These are phyloP conservation scores for Juncus inflexus DNA, from an alignment of 176 grass and related monocot species.

Conservation along the genomic window DNA sequence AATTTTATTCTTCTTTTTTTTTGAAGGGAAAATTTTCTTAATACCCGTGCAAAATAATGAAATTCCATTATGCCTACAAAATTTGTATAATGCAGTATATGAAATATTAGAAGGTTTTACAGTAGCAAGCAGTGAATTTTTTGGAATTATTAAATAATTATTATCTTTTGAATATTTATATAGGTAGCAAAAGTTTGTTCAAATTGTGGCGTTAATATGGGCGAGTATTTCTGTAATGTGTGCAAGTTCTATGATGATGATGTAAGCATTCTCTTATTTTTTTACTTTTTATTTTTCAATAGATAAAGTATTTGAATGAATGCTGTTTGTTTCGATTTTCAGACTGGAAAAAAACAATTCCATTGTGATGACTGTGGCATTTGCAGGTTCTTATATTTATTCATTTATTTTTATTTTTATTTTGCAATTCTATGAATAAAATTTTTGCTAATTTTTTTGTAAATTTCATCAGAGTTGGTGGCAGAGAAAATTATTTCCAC, in stretches of 20 bases:
- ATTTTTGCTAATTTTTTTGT: neutral
- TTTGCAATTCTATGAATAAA: too few species aligned
- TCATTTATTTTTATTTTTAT: neutral
- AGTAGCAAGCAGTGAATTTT: neutral
- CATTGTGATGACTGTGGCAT: constrained; percentile 94
- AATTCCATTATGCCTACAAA: neutral
- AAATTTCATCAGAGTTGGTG: constrained; percentile 73
- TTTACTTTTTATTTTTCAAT: constrained; percentile 8
- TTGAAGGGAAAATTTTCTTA: constrained; percentile 6
- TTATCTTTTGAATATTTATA: constrained; percentile 2
- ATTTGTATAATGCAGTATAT: neutral
- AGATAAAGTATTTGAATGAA: constrained; percentile 28
- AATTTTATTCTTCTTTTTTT: constrained; percentile 13
- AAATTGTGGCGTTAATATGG: constrained; percentile 93
- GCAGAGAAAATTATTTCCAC: constrained; percentile 90
- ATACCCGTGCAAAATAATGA: neutral
- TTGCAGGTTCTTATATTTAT: constrained; percentile 53
- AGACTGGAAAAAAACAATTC: constrained; percentile 77
- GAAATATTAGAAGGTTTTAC: neutral
- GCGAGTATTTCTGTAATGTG: constrained; percentile 81
- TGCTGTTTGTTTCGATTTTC: constrained; percentile 10
- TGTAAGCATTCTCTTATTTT: constrained; percentile 41
- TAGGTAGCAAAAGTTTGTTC: constrained; percentile 80
- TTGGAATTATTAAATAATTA: neutral
- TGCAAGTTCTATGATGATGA: constrained; percentile 99